These are phyloP conservation scores for Mucor plumbeus DNA, from an alignment of 371 early-diverging fungal genomes.

Conservation along the genomic window DNA sequence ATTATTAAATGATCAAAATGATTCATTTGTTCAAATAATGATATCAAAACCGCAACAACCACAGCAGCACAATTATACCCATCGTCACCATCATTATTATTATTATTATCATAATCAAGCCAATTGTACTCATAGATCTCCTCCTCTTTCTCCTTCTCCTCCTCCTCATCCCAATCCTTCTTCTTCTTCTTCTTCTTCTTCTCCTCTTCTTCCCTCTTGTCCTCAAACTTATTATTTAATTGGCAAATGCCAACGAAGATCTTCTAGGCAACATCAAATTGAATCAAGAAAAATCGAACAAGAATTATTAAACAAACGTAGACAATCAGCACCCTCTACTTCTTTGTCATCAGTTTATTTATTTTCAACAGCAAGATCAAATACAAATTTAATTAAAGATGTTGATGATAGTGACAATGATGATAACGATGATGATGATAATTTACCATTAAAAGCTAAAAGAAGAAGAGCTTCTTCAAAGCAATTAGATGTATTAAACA, in stretches of 20 bases:
- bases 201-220: no score
- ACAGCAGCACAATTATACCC: background rate
- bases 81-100: background rate
- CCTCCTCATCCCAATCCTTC: no score
- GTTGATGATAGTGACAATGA: background rate
- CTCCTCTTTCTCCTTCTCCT: background rate
- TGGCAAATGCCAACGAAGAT: background rate
- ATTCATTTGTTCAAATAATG: background rate
- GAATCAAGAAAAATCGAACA: constrained; percentile 18
- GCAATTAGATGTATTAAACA: constrained; percentile 55
- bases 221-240: background rate
- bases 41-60: background rate
- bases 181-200: background rate
- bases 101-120: no score
- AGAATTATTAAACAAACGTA: background rate
- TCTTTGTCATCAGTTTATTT: no score
- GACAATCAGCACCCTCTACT: constrained; percentile 1
- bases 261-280: constrained; percentile 7
- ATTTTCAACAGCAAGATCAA: background rate
- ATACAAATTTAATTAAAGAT: background rate
- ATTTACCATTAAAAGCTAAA: constrained; percentile 40
- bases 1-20: constrained; percentile 2
- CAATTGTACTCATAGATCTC: background rate
- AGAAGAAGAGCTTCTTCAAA: constrained; percentile 51
- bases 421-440: background rate